phyloP scores from a whole-genome alignment of 2,329 filamentous ascomycete species.

The Phaeomoniella chlamydospora region DNA sequence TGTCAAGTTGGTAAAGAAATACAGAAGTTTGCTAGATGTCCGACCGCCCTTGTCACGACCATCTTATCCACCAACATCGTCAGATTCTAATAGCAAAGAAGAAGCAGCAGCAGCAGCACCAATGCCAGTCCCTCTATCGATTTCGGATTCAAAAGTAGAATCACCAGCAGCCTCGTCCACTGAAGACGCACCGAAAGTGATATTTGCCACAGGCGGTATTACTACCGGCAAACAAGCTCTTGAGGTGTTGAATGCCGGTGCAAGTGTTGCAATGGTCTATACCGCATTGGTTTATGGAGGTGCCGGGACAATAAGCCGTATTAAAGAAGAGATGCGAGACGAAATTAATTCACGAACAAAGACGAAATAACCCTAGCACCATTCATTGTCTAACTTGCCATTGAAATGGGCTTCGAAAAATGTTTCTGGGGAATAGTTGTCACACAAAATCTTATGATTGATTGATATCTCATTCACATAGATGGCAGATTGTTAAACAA shows the following conservation, averaged over 20 bases:
- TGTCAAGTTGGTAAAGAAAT: slow-evolving; percentile 61
- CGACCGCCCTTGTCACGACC: slow-evolving; percentile 15
- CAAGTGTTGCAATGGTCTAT: slow-evolving; percentile 83
- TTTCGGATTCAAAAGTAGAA: slow-evolving; percentile 57
- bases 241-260: slow-evolving; percentile 72
- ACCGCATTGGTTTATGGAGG: slow-evolving; percentile 58
- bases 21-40: slow-evolving; percentile 54
- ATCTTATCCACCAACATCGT: slow-evolving; percentile 2
- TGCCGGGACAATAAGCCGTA: slow-evolving; percentile 41
- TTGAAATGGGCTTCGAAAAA: no score
- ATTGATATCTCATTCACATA: no score
- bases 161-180: slow-evolving; percentile 19
- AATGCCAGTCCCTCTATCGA: slow-evolving; percentile 45
- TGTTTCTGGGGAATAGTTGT: no score
- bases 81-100: not conserved
- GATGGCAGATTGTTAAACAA: no score
- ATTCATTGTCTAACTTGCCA: no score
- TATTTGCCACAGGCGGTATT: slow-evolving; percentile 90
- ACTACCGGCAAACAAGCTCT: slow-evolving; percentile 75
- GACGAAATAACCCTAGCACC: no score
- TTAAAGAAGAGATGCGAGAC: slow-evolving; percentile 32
- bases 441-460: no score
- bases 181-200: slow-evolving; percentile 46
- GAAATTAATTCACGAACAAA: slow-evolving; percentile 17
- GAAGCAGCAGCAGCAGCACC: not conserved